Evolutionary conservation across 805 yeast genomes (phyloP), one percentile per base, ranked within the genome.

Genomic region (Isabelozyma heimii): DNA sequence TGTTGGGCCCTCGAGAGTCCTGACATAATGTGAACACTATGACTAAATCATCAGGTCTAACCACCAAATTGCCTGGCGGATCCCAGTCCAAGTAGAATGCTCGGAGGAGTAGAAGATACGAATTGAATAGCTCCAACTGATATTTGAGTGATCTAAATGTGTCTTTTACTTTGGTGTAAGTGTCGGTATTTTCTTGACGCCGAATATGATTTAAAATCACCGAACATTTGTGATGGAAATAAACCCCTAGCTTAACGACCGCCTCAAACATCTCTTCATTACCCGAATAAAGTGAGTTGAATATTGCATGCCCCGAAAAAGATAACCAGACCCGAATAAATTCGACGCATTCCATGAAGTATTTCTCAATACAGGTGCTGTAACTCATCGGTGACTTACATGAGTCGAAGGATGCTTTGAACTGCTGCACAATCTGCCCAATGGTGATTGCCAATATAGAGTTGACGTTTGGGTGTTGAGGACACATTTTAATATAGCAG

Each of bases 221-320:
- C 10, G 35, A 30, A 30, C 35, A 30, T 30, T 13, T 30, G n/a
- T 30, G 10, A 10, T 30, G 35, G 3, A 30, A 30, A 13, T 30
- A 30, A 8, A 13, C 8, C 2, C 35, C n/a, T 30, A 30, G n/a
- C n/a, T 30, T 30, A 8, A 30, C 8, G 5, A 30, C 35, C 5
- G 35, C 65, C 37, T 54, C 53, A 42, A 70, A 70, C 15, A 70
- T 51, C 26, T 57, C 61, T 2, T 53, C 54, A 48, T 70, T 70
- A 9, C 68, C 66, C 4, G 59, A 46, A 48, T 59, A 45, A 8
- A 62, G 47, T 1, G 67, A 59, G 48, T 62, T 65, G 49, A 55
- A 67, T n/a, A 66, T 56, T 45, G 56, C 37, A 4, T 52, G 48
- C 1, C 16, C 26, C 52, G 42, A 45, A 42, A 59, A 59, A 0